phyloP scores from a whole-genome alignment of 345 rosid genomes.

The Iberis pinnata region DNA sequence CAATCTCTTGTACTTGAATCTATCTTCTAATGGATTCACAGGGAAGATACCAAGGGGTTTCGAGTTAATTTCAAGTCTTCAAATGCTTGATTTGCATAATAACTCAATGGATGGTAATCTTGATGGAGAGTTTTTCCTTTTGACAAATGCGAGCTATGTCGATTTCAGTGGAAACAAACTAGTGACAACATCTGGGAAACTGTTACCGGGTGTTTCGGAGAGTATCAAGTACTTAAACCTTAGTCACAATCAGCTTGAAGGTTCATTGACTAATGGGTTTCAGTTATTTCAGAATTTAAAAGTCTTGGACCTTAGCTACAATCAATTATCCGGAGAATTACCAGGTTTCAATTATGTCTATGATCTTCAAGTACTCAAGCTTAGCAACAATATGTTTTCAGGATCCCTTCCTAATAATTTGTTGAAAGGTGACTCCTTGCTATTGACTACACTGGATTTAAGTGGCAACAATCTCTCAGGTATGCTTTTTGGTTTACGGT shows the following conservation, averaged over 20 bases:
- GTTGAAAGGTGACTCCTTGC: slow-evolving; percentile 82
- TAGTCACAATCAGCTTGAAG: slow-evolving; percentile 79
- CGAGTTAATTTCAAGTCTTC: slow-evolving; percentile 51
- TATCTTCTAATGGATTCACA: slow-evolving; percentile 62
- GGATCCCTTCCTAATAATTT: slow-evolving; percentile 81
- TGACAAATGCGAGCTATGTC: slow-evolving; percentile 66
- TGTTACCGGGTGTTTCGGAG: slow-evolving; percentile 74
- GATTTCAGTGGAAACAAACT: slow-evolving; percentile 77
- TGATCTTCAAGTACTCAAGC: slow-evolving; percentile 85
- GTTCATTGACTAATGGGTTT: slow-evolving; percentile 65
- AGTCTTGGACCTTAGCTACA: slow-evolving; percentile 89
- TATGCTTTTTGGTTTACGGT: slow-evolving; percentile 20
- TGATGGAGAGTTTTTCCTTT: slow-evolving; percentile 71
- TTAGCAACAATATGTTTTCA: slow-evolving; percentile 76
- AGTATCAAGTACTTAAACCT: slow-evolving; percentile 68
- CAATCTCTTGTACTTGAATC: slow-evolving; percentile 52
- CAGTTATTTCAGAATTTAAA: slow-evolving; percentile 63
- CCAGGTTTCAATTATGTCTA: slow-evolving; percentile 86
- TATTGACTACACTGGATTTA: slow-evolving; percentile 70
- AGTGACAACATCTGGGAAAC: slow-evolving; percentile 47
- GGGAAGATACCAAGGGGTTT: slow-evolving; percentile 71
- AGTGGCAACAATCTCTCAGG: slow-evolving; percentile 96
- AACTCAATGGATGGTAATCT: slow-evolving; percentile 72
- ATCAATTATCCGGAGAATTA: slow-evolving; percentile 82
- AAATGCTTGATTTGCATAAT: slow-evolving; percentile 78